Evolutionary conservation across 768 basidiomycete genomes (phyloP).

Genomic region (Trametes cinnabarina): DNA sequence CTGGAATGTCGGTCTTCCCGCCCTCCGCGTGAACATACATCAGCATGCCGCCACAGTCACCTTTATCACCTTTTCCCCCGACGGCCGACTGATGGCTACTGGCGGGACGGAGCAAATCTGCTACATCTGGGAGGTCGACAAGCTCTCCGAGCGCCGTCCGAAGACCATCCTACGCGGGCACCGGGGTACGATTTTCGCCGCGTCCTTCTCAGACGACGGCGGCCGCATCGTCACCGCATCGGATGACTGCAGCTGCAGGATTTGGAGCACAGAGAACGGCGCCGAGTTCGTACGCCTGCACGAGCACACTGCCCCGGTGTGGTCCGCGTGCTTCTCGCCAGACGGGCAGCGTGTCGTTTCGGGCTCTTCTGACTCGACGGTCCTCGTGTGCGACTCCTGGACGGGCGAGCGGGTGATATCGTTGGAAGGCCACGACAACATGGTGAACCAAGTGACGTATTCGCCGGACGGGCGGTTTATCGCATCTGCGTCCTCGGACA

Average conservation of each 20-base stretch:
- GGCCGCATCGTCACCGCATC: background rate
- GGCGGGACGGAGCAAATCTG: constrained; percentile 9
- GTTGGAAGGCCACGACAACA: constrained; percentile 19
- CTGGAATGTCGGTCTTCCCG: background rate
- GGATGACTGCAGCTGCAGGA: constrained; percentile 5
- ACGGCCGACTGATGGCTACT: constrained; percentile 14
- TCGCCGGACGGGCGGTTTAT: constrained; percentile 30
- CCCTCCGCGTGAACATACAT: no score
- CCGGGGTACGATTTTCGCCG: background rate
- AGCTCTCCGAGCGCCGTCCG: background rate
- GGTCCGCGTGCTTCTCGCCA: constrained; percentile 32
- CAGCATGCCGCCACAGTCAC: constrained; percentile 24
- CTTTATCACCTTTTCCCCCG: constrained; percentile 31
- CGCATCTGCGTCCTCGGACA: constrained; percentile 30
- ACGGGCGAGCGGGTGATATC: constrained; percentile 8
- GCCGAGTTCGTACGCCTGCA: constrained; percentile 4
- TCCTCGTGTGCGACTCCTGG: constrained; percentile 28
- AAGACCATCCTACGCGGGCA: background rate
- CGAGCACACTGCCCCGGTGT: constrained; percentile 23
- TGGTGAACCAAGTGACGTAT: constrained; percentile 23
- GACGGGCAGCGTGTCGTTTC: constrained; percentile 28
- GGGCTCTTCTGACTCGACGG: constrained; percentile 26
- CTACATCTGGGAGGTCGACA: constrained; percentile 3
- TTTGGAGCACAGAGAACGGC: constrained; percentile 44
- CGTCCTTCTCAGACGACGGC: constrained; percentile 19